Percentiles rank a stretch among this genome's conserved stretches.
Conservation (phyloP, 1,284 basidiomycete species). For the Marasmius tenuissimus region DNA sequence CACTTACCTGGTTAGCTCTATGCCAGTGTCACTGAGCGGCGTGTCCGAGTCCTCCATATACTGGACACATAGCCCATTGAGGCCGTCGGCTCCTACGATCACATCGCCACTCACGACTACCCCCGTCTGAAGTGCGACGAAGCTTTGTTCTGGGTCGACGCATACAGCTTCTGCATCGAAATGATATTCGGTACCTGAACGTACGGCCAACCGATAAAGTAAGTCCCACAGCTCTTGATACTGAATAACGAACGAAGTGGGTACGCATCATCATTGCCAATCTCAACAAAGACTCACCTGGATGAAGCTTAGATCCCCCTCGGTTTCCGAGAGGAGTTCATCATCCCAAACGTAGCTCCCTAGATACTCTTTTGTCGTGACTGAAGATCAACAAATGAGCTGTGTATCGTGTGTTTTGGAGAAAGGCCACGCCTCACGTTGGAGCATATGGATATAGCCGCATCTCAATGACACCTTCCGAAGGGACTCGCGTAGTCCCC, state of each 20-base stretch:
- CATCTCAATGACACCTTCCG: constrained; percentile 30
- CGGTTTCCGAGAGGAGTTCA: constrained; percentile 52
- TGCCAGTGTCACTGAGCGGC: constrained; percentile 19
- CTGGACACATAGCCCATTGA: neutral
- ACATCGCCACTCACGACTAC: constrained; percentile 50
- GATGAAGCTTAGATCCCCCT: constrained; percentile 52
- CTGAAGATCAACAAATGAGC: constrained; percentile 26
- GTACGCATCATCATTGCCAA: neutral
- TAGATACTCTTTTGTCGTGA: constrained; percentile 41
- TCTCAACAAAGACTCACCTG: constrained; percentile 31
- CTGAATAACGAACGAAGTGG: constrained; percentile 25
- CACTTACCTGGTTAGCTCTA: constrained; percentile 47
- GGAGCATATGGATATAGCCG: neutral
- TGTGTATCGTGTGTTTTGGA: neutral
- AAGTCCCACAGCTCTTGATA: constrained; percentile 38
- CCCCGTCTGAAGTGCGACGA: constrained; percentile 45
- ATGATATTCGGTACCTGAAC: constrained; percentile 42
- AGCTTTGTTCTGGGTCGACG: constrained; percentile 33
- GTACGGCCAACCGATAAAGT: constrained; percentile 44
- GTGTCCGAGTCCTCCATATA: constrained; percentile 24
- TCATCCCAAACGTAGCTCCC: constrained; percentile 52
- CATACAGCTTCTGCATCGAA: constrained; percentile 38
- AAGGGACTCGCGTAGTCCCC: constrained; percentile 48
- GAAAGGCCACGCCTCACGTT: neutral
- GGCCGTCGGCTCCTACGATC: constrained; percentile 64